These are phyloP conservation scores for Venturia aucupariae DNA, from an alignment of 2,329 filamentous ascomycete species.

Conservation along the genomic window DNA sequence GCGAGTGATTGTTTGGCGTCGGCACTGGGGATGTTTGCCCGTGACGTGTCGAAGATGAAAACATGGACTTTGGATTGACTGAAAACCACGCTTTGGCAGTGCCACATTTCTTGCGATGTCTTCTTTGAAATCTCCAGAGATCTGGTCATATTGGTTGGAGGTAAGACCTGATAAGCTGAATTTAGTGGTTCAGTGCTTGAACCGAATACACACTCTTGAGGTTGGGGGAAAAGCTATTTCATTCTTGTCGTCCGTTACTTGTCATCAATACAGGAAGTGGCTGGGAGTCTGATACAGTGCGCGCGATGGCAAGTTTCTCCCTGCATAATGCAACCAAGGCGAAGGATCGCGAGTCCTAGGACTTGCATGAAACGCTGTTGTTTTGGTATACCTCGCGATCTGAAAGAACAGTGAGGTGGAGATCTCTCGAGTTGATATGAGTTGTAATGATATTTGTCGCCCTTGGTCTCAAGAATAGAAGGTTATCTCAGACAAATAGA, in stretches of 20 bases:
- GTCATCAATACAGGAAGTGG: neutral
- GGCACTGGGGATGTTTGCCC: neutral
- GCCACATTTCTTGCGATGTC: neutral
- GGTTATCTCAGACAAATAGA: neutral
- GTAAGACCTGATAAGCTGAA: neutral
- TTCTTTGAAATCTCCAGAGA: neutral
- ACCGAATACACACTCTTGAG: neutral
- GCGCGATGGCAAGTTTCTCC: neutral
- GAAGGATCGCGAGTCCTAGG: neutral
- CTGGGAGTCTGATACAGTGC: neutral
- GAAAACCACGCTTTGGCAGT: too few species aligned
- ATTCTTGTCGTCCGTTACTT: neutral
- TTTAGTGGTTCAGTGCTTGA: neutral
- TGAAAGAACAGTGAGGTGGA: neutral
- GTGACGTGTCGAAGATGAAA: neutral
- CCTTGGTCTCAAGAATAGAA: neutral
- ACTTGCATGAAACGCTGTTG: neutral
- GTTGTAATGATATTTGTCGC: neutral
- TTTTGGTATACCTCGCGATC: neutral
- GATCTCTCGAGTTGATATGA: neutral
- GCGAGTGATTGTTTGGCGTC: neutral
- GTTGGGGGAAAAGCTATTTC: neutral
- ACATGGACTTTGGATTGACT: too few species aligned
- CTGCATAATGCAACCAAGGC: slow-evolving; percentile 1
- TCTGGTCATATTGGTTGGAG: neutral